These are phyloP conservation scores for Leccinum fallax DNA, from an alignment of 1,284 basidiomycete genomes.

Conservation along the genomic window DNA sequence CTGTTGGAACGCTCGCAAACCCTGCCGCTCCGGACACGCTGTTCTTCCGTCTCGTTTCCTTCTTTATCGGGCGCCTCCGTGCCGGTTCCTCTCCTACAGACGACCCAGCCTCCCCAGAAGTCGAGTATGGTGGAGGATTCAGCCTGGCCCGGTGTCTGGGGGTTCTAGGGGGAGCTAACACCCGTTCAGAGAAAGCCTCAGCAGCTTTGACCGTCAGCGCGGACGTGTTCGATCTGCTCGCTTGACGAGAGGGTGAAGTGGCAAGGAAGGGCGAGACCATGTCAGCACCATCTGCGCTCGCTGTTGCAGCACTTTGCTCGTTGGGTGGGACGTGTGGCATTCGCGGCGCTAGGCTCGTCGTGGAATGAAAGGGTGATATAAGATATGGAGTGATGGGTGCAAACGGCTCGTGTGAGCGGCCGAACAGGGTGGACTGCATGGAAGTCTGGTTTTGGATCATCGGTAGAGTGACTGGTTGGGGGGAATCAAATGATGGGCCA, in stretches of 20 bases:
- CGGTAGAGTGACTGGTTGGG: background rate
- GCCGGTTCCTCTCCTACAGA: background rate
- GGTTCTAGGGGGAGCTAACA: background rate
- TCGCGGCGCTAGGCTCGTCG: constrained; percentile 7
- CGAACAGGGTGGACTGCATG: background rate
- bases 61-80: constrained; percentile 5
- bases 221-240: background rate
- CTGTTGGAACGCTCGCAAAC: constrained; percentile 7
- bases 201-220: background rate
- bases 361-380: constrained; percentile 14
- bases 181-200: constrained; percentile 12
- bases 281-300: constrained; percentile 20
- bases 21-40: constrained; percentile 11
- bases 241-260: constrained; percentile 6
- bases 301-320: background rate
- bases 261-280: constrained; percentile 30
- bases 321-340: constrained; percentile 1
- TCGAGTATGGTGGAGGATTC: constrained; percentile 30
- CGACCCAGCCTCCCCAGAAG: background rate
- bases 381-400: background rate
- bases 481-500: background rate
- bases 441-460: background rate
- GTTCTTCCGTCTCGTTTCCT: background rate
- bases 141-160: constrained; percentile 16
- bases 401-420: background rate